phyloP scores from a whole-genome alignment of 2,329 filamentous ascomycete genomes.

The Rhexocercosporidium sp. region DNA sequence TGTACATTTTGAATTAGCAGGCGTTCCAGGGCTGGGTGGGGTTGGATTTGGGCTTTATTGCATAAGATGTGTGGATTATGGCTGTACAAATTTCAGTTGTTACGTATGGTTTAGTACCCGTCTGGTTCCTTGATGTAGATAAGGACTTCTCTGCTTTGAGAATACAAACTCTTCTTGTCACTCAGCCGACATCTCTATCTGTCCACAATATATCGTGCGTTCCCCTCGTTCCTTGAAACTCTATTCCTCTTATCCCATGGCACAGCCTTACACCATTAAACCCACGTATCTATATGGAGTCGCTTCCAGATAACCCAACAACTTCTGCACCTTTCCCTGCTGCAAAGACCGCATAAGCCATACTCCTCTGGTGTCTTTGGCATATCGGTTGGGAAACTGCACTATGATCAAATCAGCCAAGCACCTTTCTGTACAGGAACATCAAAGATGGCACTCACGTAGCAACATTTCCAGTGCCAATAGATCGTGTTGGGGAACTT shows the following conservation, averaged over 20 bases:
- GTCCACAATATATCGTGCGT: neutral
- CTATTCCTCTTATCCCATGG: neutral
- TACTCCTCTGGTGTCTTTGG: neutral
- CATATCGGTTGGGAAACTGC: neutral
- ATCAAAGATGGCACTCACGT: neutral
- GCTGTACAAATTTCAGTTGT: neutral
- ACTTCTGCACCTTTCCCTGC: neutral
- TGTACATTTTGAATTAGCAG: constrained; percentile 13
- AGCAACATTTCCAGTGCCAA: constrained; percentile 1
- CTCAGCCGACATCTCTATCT: neutral
- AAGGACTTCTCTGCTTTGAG: neutral
- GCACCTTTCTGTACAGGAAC: too few species aligned
- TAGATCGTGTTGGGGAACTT: neutral
- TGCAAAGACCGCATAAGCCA: neutral
- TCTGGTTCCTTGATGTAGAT: neutral
- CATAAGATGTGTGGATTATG: constrained; percentile 10
- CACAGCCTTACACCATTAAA: too few species aligned
- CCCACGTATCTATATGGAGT: too few species aligned
- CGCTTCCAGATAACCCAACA: neutral
- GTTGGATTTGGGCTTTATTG: constrained; percentile 5
- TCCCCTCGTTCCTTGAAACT: neutral
- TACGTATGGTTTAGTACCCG: neutral
- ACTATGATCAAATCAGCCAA: neutral
- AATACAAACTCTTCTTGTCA: neutral
- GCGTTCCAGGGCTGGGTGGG: constrained; percentile 15